Base-by-base conservation (phyloP, 805 yeast species). In the Brettanomyces bruxellensis region DNA sequence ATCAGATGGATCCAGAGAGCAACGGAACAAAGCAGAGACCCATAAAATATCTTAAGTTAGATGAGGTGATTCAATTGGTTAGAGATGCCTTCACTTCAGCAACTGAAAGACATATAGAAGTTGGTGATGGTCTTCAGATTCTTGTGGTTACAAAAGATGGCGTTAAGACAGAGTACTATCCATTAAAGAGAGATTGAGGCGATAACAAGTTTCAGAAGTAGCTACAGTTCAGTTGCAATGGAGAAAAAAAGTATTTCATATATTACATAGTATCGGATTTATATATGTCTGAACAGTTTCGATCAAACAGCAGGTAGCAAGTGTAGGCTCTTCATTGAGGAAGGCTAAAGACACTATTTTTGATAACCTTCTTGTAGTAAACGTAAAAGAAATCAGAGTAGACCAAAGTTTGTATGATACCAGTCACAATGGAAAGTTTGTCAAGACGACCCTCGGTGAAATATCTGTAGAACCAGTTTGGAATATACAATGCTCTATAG, bases 71-170 rank as follows among this genome's bases (percentile, higher is more conserved):
- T 58, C 76, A 81, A 56, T 71, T 93, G 52, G 97, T 93, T 36
- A 83, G 81, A 64, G 99, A 93, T 67, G 95, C 99, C 5, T 93
- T 93, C 62, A 74, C 88, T 23, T 88, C 96, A 7, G 99, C 96
- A 22, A 91, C 98, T 18, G 99, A 93, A 70, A 85, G 99, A 75
- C 98, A 93, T 67, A 93, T 93, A 56, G 95, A 90, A 56, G 98
- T 93, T 45, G 99, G 99, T 71, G 99, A 93, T 71, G 95, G 93
- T 5, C 75, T 93, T 52, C 96, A 93, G 66, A 83, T 93, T 43
- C 71, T 85, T 53, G 86, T 93, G 56, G 90, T 91, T 49, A 88
- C 97, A 12, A 90, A 89, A 63, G 96, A 89, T 24, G 99, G 99
- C 44, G 86, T 88, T 43, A 77, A 83, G 68, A 81, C 77, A 39